A percentile compares a stretch with the other conserved stretches of the same genome.
Evolutionary conservation across 2,329 filamentous ascomycete species (phyloP).

Genomic region (Aspergillus oerlinghausenensis): DNA sequence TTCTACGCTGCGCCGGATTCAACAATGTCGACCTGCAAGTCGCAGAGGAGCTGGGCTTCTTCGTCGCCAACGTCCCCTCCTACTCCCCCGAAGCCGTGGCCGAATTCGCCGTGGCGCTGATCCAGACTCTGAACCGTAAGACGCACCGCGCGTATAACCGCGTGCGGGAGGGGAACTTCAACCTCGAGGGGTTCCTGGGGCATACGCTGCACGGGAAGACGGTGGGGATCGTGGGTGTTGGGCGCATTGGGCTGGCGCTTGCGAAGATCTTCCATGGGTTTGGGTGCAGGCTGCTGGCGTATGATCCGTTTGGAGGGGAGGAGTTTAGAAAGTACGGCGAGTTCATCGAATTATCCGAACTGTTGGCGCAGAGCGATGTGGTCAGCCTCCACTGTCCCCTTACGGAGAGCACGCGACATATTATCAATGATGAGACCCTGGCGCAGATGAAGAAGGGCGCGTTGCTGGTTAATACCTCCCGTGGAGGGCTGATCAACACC

Average conservation of each 20-base stretch:
- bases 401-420: constrained; percentile 54
- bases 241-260: constrained; percentile 60
- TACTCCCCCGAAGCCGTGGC: constrained; percentile 67
- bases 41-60: constrained; percentile 53
- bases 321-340: constrained; percentile 47
- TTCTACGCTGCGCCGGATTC: constrained; percentile 64
- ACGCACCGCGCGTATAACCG: constrained; percentile 65
- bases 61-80: constrained; percentile 62
- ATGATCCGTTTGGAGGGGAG: constrained; percentile 53
- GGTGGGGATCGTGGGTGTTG: constrained; percentile 62
- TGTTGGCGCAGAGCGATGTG: constrained; percentile 56
- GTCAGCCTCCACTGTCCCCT: constrained; percentile 65
- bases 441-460: constrained; percentile 55
- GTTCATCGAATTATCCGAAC: constrained; percentile 51
- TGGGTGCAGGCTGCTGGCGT: constrained; percentile 58
- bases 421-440: constrained; percentile 55
- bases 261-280: constrained; percentile 61
- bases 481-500: constrained; percentile 61
- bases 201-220: constrained; percentile 60
- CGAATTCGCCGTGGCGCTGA: constrained; percentile 63
- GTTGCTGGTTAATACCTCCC: constrained; percentile 61
- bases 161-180: constrained; percentile 65
- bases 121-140: constrained; percentile 64
- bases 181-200: constrained; percentile 56
- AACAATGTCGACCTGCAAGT: constrained; percentile 61